phyloP scores from a whole-genome alignment of 371 early-diverging fungal species.

The Choanephora cucurbitarum region DNA sequence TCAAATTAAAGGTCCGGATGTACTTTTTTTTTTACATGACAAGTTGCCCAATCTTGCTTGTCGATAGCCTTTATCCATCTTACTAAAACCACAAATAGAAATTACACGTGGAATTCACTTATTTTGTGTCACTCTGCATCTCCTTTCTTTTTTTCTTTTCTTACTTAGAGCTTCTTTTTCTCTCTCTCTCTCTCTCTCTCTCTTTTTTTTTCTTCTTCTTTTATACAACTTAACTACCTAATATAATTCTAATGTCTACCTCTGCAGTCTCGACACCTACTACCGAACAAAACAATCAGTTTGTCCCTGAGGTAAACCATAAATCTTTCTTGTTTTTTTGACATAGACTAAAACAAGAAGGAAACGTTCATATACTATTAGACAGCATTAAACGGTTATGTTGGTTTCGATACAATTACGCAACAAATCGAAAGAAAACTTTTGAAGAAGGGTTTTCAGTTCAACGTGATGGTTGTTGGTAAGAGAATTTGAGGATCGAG shows the following conservation, averaged over 20 bases:
- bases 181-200: slow-evolving; percentile 1
- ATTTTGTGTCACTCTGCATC: slow-evolving; percentile 10
- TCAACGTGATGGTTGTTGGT: slow-evolving; percentile 96
- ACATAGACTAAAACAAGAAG: not conserved
- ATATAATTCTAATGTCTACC: slow-evolving; percentile 6
- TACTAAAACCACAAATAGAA: not conserved
- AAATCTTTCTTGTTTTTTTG: not conserved
- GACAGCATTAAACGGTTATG: slow-evolving; percentile 75
- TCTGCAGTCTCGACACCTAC: slow-evolving; percentile 23
- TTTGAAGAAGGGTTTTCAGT: slow-evolving; percentile 91
- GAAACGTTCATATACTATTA: no score
- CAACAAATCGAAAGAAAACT: slow-evolving; percentile 92
- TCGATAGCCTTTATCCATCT: no score
- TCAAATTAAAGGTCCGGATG: no score
- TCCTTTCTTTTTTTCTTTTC: not conserved
- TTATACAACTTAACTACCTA: not conserved
- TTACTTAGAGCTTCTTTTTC: slow-evolving; percentile 1
- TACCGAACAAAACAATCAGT: slow-evolving; percentile 15
- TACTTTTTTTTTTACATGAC: no score
- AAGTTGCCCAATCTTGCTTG: no score
- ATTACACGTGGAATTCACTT: slow-evolving; percentile 13
- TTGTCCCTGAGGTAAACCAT: slow-evolving; percentile 9
- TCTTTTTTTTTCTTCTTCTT: slow-evolving; percentile 5
- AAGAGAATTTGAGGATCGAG: slow-evolving; percentile 3
- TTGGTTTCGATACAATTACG: slow-evolving; percentile 95